These are phyloP conservation scores for Debaryomyces prosopidis DNA, from an alignment of 805 yeast genomes.

Conservation along the genomic window DNA sequence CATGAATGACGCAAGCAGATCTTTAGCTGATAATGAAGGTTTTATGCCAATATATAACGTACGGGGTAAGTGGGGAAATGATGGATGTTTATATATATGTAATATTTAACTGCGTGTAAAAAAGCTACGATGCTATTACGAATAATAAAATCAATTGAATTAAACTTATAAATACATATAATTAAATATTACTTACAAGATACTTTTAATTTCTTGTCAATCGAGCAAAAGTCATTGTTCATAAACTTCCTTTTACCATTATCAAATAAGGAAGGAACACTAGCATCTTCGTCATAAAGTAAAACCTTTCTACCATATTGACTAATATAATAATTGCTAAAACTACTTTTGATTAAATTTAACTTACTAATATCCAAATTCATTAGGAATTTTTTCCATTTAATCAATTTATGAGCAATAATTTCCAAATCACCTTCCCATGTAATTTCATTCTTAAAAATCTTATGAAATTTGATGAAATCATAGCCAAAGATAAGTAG, in stretches of 20 bases:
- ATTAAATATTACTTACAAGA: slow-evolving; percentile 7
- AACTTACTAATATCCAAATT: slow-evolving; percentile 23
- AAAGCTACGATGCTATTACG: not conserved
- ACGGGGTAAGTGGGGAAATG: slow-evolving; percentile 62
- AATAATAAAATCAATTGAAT: not conserved
- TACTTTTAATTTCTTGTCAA: slow-evolving; percentile 7
- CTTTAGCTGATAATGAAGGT: slow-evolving; percentile 24
- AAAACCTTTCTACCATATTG: slow-evolving; percentile 32
- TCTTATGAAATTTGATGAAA: slow-evolving; percentile 36
- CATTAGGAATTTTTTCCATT: slow-evolving; percentile 29
- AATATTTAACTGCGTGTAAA: not conserved
- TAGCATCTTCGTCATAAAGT: slow-evolving; percentile 9
- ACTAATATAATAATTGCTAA: slow-evolving; percentile 25
- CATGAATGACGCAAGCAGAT: slow-evolving; percentile 8
- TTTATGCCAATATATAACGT: slow-evolving; percentile 49
- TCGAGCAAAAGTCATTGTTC: slow-evolving; percentile 2
- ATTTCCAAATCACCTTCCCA: slow-evolving; percentile 24
- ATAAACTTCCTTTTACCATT: slow-evolving; percentile 9
- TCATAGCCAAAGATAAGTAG: slow-evolving; percentile 44
- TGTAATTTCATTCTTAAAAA: slow-evolving; percentile 20
- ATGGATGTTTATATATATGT: slow-evolving; percentile 66
- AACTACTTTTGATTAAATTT: slow-evolving; percentile 23
- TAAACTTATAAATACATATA: not conserved
- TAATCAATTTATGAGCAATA: slow-evolving; percentile 22
- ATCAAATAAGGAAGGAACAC: slow-evolving; percentile 7